Conservation (phyloP, 495 filamentous ascomycete genomes). For the Pyrenopolyporus hunteri region DNA sequence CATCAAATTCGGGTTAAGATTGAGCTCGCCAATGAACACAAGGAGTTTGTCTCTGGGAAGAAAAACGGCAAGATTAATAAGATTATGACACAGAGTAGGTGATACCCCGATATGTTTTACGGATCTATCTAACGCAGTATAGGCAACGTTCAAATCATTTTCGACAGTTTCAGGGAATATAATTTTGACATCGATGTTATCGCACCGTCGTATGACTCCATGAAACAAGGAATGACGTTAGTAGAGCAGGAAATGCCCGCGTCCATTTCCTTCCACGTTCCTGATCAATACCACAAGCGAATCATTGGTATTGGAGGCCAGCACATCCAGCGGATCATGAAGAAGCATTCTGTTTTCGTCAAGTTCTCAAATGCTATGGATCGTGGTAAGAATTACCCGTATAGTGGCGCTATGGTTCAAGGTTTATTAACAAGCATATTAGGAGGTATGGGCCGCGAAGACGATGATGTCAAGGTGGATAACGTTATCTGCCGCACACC, state of each 20-base stretch:
- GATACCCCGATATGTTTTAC: neutral
- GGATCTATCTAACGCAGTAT: slow-evolving; percentile 6
- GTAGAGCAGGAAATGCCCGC: slow-evolving; percentile 99
- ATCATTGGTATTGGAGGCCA: slow-evolving; percentile 99
- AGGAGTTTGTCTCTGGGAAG: slow-evolving; percentile 98
- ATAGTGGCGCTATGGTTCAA: neutral
- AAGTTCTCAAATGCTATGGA: slow-evolving; percentile 99
- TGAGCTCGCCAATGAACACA: slow-evolving; percentile 98
- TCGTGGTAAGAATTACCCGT: slow-evolving; percentile 55
- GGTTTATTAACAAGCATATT: slow-evolving; percentile 25
- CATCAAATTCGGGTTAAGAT: slow-evolving; percentile 97
- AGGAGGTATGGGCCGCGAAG: slow-evolving; percentile 89
- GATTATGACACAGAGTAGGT: slow-evolving; percentile 95
- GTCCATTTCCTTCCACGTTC: slow-evolving; percentile 98
- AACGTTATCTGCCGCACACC: slow-evolving; percentile 99
- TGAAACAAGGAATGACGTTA: slow-evolving; percentile 86
- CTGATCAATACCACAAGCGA: slow-evolving; percentile 99
- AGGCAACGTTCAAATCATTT: slow-evolving; percentile 97
- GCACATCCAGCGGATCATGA: slow-evolving; percentile 99
- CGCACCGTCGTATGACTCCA: slow-evolving; percentile 86
- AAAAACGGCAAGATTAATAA: slow-evolving; percentile 99
- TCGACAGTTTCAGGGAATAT: slow-evolving; percentile 98
- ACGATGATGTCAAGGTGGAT: slow-evolving; percentile 97
- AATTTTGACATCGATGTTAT: slow-evolving; percentile 99
- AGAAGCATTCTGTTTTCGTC: slow-evolving; percentile 99